phyloP scores from a whole-genome alignment of 73 alveolate species.

The Breviolum minutum region DNA sequence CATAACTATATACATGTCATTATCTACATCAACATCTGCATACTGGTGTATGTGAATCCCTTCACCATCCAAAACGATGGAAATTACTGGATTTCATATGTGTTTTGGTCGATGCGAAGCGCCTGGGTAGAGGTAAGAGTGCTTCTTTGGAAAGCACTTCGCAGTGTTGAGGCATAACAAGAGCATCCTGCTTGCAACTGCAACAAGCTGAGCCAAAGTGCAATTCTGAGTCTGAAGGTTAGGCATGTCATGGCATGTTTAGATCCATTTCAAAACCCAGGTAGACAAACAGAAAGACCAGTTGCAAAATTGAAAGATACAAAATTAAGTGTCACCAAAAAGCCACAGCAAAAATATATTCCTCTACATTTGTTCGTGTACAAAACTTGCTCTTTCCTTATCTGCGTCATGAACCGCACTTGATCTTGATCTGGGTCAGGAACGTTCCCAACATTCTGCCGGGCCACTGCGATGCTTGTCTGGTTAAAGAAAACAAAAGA shows the following conservation, averaged over 20 bases:
- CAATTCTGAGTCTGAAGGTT: too few species aligned
- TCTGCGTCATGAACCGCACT: too few species aligned
- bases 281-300: background rate
- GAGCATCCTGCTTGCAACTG: background rate
- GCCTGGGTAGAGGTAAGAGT: background rate
- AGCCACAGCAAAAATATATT: background rate
- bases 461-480: too few species aligned
- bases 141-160: constrained; percentile 7
- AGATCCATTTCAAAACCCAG: too few species aligned
- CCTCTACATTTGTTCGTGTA: too few species aligned
- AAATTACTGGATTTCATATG: background rate
- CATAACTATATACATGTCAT: background rate
- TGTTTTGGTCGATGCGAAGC: background rate
- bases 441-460: too few species aligned
- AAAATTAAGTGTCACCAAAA: background rate
- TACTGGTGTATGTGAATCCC: background rate
- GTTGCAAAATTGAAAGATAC: background rate
- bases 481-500: too few species aligned
- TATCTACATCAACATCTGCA: too few species aligned
- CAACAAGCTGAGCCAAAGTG: background rate
- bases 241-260: too few species aligned
- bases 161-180: background rate
- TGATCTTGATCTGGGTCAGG: too few species aligned
- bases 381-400: too few species aligned
- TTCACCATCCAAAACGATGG: background rate